phyloP scores from a whole-genome alignment of 371 early-diverging fungal species.

The Zopfochytrium polystomum region DNA sequence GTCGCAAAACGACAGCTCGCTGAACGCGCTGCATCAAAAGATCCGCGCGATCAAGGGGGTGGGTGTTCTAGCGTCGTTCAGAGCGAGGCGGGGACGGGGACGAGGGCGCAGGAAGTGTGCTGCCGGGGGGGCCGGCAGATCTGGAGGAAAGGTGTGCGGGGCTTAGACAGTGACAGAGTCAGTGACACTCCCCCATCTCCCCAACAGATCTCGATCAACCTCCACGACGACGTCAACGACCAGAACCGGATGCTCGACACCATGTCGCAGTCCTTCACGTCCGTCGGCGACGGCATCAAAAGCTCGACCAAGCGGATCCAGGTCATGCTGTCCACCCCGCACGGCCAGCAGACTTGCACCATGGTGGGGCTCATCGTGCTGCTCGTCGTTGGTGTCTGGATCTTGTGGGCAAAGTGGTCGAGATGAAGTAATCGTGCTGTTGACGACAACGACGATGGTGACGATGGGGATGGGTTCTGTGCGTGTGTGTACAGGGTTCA shows the following conservation, averaged over 20 bases:
- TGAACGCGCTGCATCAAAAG: conserved; percentile 19
- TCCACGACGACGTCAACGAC: conserved; percentile 25
- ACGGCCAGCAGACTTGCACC: conserved; percentile 24
- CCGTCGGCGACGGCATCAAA: conserved; percentile 22
- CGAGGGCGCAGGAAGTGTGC: no score
- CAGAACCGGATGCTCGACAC: conserved; percentile 23
- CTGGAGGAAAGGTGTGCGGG: no score
- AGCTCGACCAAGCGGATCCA: conserved; percentile 18
- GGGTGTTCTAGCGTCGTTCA: conserved; percentile 3
- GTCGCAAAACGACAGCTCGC: conserved; percentile 17
- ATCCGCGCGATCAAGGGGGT: conserved; percentile 26
- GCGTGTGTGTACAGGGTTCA: no score
- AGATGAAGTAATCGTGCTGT: no score
- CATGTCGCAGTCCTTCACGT: conserved; percentile 20
- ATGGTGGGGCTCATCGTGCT: conserved; percentile 18
- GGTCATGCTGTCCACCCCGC: conserved; percentile 20
- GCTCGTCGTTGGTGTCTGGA: conserved; percentile 15
- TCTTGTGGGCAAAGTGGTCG: conserved; percentile 17
- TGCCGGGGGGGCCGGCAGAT: no score
- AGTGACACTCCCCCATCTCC: no score
- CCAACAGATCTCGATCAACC: conserved; percentile 25
- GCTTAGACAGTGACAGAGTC: no score
- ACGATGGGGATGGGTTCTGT: no score
- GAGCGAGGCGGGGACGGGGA: no score
- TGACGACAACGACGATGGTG: no score